These are phyloP conservation scores for Amaranthus hypochondriacus DNA, from an alignment of 148 eudicot genomes.

Conservation along the genomic window DNA sequence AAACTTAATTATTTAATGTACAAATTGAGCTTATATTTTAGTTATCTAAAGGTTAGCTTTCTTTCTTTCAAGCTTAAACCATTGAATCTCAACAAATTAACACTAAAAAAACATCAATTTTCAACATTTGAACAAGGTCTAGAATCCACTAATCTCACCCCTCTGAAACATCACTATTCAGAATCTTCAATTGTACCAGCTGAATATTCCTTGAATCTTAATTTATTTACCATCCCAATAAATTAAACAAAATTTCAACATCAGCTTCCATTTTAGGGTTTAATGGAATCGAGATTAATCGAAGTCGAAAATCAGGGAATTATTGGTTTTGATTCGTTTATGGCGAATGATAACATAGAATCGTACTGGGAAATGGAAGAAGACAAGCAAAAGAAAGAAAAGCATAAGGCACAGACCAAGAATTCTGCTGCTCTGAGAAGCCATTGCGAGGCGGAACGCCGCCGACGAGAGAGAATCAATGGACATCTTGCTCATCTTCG, in stretches of 20 bases:
- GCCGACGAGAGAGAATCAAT: constrained; percentile 33
- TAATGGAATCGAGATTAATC: constrained; percentile 22
- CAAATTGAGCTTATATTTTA: too few relatives aligned
- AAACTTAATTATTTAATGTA: too few relatives aligned
- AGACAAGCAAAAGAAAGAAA: constrained; percentile 9
- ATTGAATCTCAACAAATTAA: neutral
- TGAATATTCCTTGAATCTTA: neutral
- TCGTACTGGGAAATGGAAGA: constrained; percentile 16
- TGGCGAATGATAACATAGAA: constrained; percentile 12
- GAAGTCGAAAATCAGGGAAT: constrained; percentile 9
- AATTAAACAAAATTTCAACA: neutral
- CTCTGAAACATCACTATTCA: neutral
- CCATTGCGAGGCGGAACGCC: constrained; percentile 35
- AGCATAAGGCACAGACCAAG: constrained; percentile 8
- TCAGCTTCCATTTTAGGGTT: neutral
- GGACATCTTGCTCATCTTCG: constrained; percentile 28
- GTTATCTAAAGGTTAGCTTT: too few relatives aligned
- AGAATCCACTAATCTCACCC: neutral
- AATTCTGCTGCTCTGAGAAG: constrained; percentile 25
- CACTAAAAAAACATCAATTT: neutral
- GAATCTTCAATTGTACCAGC: neutral
- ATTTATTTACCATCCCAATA: constrained; percentile 4
- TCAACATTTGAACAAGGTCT: neutral
- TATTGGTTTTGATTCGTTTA: constrained; percentile 20
- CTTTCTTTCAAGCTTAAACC: neutral